Base-by-base conservation (phyloP, 129 eudicot genomes). In the Glebionis coronaria region DNA sequence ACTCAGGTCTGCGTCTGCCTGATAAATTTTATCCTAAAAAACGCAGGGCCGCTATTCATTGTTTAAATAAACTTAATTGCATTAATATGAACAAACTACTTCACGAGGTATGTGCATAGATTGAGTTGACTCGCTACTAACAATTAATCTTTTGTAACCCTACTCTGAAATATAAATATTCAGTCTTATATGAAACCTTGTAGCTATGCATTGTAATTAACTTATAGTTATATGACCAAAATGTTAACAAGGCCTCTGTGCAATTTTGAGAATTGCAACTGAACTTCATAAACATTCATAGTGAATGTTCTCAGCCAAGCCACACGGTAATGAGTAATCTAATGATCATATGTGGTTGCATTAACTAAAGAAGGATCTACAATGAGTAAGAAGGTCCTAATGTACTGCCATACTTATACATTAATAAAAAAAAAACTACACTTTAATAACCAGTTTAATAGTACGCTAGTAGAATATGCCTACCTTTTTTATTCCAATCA, bases 401-500 rank as follows among this genome's bases (percentile, higher is more conserved):
- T 71, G 20, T 71, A 29, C 18, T 13, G 40, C n/a, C 54, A 40
- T 61, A 72, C 45, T 40, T 72, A 25, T 38, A 12, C 53, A 51
- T 27, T 2, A 3, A 27, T 21, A 52, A 38, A 45, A 12, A 50
- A 53, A 35, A 31, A 40, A 14, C 3, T 14, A 23, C 28, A n/a
- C 70, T 50, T 15, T 16, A n/a, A 40, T 55, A 52, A 53, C 28
- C 65, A 53, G 44, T 35, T 35, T 35, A 5, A 35, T 35, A 35
- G 42, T 25, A 59, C 15, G n/a, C 31, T 7, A 19, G 57, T 15
- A 44, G 55, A 64, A 61, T 28, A 19, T 52, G 31, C 27, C 31
- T 76, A 93, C 98, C 97, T 94, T 94, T 76, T 94, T 94, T 28
- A 94, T 94, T 49, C 97, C 99, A 56, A 94, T 94, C 97, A 94